Evolutionary conservation across 768 basidiomycete species (phyloP).

Genomic region (Russula griseocarnosa): DNA sequence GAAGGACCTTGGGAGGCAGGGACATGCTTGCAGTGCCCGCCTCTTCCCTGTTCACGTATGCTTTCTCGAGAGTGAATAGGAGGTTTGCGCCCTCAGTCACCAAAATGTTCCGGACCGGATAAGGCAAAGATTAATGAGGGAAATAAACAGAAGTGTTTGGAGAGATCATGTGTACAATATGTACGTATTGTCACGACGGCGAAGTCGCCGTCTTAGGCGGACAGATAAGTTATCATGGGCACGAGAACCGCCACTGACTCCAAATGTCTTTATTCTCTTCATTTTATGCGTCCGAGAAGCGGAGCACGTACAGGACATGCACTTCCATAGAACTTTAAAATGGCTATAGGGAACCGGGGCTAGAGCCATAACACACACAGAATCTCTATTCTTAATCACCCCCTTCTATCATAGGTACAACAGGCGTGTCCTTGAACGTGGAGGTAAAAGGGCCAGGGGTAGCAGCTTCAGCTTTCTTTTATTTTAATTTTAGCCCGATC

Average conservation of each 20-base stretch:
- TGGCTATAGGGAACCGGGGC: too few species aligned
- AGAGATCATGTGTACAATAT: background rate
- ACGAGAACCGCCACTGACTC: slow-evolving; percentile 1
- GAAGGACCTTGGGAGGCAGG: background rate
- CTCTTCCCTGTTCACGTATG: background rate
- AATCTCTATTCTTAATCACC: too few species aligned
- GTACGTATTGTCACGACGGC: background rate
- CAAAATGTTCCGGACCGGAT: background rate
- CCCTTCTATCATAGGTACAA: too few species aligned
- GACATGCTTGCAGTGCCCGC: background rate
- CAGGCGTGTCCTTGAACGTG: background rate
- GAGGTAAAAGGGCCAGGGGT: background rate
- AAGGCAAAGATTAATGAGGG: background rate
- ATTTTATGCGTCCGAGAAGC: too few species aligned
- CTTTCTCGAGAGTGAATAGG: background rate
- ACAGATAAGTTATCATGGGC: background rate
- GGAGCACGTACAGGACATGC: background rate
- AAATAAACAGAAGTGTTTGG: background rate
- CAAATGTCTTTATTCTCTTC: slow-evolving; percentile 3
- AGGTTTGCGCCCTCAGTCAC: background rate
- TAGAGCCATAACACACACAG: too few species aligned
- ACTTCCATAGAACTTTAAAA: background rate
- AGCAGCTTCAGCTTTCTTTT: background rate
- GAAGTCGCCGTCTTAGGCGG: background rate
- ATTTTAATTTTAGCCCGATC: background rate